Conservation (phyloP, 495 filamentous ascomycete genomes). For the Annulohypoxylon stygium region DNA sequence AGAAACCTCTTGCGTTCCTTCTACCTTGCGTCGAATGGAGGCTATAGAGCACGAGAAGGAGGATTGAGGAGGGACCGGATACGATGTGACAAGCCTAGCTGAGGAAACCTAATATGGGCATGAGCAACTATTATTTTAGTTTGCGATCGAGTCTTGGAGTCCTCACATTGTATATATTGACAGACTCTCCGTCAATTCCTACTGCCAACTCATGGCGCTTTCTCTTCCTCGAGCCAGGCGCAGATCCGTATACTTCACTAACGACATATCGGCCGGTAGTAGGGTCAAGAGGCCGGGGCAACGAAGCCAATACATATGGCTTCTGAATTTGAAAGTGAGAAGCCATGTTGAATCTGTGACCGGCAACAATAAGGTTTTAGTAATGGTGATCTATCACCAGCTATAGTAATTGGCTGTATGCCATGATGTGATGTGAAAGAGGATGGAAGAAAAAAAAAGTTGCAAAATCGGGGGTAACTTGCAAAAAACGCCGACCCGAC, state of each 20-base stretch:
- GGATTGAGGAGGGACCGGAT: constrained; percentile 85
- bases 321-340: constrained; percentile 67
- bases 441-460: constrained; percentile 49
- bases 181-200: constrained; percentile 88
- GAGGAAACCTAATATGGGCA: constrained; percentile 73
- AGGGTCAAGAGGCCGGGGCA: constrained; percentile 74
- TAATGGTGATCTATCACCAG: background rate
- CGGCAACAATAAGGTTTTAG: background rate
- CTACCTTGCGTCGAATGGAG: constrained; percentile 74
- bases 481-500: constrained; percentile 39
- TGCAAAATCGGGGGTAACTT: constrained; percentile 28
- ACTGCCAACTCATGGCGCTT: constrained; percentile 87
- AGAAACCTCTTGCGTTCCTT: constrained; percentile 64
- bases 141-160: background rate
- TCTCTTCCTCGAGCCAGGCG: constrained; percentile 79
- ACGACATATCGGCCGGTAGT: constrained; percentile 70
- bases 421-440: constrained; percentile 12
- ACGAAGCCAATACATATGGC: constrained; percentile 72
- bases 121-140: background rate
- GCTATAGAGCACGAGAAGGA: constrained; percentile 81
- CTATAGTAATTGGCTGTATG: constrained; percentile 6
- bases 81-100: constrained; percentile 84
- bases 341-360: constrained; percentile 56
- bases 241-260: constrained; percentile 76
- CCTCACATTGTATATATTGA: constrained; percentile 91